phyloP scores from a whole-genome alignment of 495 filamentous ascomycete species.

The Annulohypoxylon stygium region DNA sequence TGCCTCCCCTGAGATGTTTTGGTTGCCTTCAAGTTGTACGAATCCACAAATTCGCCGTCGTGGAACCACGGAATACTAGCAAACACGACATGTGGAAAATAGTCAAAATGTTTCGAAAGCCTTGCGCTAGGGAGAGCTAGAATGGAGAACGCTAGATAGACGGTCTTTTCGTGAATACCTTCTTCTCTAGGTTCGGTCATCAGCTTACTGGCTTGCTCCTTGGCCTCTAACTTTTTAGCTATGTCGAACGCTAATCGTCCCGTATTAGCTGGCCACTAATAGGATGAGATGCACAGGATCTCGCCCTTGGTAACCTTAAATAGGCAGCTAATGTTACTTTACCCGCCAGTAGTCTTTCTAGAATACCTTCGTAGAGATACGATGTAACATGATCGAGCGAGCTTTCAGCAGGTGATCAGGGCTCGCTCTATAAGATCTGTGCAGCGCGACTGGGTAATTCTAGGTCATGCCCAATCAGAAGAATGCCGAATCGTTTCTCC shows the following conservation, averaged over 20 bases:
- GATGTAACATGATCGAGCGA: slow-evolving; percentile 35
- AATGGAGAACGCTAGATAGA: background rate
- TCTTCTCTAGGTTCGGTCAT: slow-evolving; percentile 41
- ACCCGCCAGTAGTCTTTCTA: slow-evolving; percentile 27
- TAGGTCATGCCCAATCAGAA: background rate
- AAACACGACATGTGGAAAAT: background rate
- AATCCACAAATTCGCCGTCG: slow-evolving; percentile 2
- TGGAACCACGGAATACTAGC: background rate
- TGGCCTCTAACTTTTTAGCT: background rate
- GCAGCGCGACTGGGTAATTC: background rate
- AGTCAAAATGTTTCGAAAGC: background rate
- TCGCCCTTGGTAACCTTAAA: slow-evolving; percentile 12
- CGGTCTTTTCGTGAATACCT: slow-evolving; percentile 27
- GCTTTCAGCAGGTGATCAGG: background rate
- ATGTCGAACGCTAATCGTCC: background rate
- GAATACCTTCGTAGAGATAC: slow-evolving; percentile 17
- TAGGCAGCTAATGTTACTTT: slow-evolving; percentile 18
- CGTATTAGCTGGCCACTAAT: slow-evolving; percentile 5
- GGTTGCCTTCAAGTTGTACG: background rate
- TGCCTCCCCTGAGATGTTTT: background rate
- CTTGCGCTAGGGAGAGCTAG: background rate
- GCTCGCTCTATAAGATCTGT: background rate
- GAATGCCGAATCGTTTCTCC: background rate
- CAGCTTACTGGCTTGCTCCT: slow-evolving; percentile 17
- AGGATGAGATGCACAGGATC: background rate